These are phyloP conservation scores for Crepidotus variabilis DNA, from an alignment of 768 basidiomycete species.

Conservation along the genomic window DNA sequence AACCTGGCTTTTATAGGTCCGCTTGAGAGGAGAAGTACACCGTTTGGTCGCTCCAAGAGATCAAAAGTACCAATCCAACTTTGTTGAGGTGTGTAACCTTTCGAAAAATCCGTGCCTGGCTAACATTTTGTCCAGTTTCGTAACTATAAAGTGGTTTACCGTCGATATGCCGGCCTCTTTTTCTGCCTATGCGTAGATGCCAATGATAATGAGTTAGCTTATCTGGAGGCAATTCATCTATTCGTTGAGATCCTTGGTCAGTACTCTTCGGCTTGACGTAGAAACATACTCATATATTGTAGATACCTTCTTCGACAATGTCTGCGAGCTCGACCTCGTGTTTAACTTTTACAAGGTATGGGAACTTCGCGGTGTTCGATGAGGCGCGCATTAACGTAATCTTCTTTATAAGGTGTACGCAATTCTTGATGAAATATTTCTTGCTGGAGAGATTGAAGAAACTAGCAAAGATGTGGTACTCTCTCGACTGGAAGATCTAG, in stretches of 20 bases:
- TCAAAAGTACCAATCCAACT: constrained; percentile 99
- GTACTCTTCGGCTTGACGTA: constrained; percentile 19
- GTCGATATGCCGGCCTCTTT: constrained; percentile 95
- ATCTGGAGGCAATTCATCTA: constrained; percentile 95
- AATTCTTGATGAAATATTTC: constrained; percentile 96
- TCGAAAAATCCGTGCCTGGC: constrained; percentile 1
- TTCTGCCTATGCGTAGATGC: constrained; percentile 98
- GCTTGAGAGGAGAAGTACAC: constrained; percentile 95
- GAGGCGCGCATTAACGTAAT: not conserved
- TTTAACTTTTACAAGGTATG: constrained; percentile 92
- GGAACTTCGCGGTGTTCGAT: not conserved
- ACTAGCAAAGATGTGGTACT: constrained; percentile 96
- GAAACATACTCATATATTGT: not conserved
- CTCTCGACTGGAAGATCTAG: constrained; percentile 84
- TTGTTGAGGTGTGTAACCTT: constrained; percentile 74
- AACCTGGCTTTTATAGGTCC: constrained; percentile 49
- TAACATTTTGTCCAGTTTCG: constrained; percentile 62
- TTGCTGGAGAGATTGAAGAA: constrained; percentile 98
- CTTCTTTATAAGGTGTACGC: constrained; percentile 75
- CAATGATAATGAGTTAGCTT: constrained; percentile 97
- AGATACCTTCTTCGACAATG: constrained; percentile 99
- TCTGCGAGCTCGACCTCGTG: constrained; percentile 95
- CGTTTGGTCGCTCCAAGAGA: constrained; percentile 93
- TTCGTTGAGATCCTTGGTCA: constrained; percentile 96
- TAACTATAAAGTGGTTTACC: constrained; percentile 96